Evolutionary conservation across 371 early-diverging fungal species (phyloP), one percentile per base, ranked within the genome.

Genomic region (Apophysomyces elegans): DNA sequence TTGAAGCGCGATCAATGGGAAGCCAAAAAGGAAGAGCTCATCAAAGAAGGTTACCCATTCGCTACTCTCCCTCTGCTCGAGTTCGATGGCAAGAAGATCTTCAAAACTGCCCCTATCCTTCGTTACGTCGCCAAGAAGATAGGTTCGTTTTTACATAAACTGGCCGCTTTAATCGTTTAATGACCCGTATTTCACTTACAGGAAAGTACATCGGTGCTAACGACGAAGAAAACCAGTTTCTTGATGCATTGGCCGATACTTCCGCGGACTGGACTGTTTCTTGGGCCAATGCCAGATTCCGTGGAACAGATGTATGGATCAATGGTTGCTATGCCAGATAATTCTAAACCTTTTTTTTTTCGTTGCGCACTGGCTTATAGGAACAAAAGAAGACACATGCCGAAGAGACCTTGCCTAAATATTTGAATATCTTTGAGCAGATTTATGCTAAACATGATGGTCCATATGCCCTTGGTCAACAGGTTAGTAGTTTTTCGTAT

Each of bases 1-100:
- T 18, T 54, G 6, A 50, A 38, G 11, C 13, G n/a, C 18, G 67
- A 65, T 32, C 58, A 69, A n/a, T 74, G 72, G 66, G 2, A 36
- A 18, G 62, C 37, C 5, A 18, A 56, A 7, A 77, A 74, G 62
- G 38, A 45, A 38, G 43, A 69, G 2, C 35, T 71, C 39, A 4
- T 61, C 0, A 38, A 47, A 1, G 18, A 68, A 54, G 68, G 61
- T 0, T 26, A 59, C 4, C 41, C n/a, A 26, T 37, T 41, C 9
- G 67, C 66, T n/a, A 70, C 72, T 13, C 46, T 74, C 37, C 77
- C 77, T 32, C 63, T 56, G 35, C 61, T 77, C 9, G 70, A 67
- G 6, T 26, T 68, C 5, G 56, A 66, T 9, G 77, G 72, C 18
- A 77, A 72, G 56, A 38, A 44, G 18, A 72, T 70, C 32, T 59